phyloP scores from a whole-genome alignment of 345 rosid genomes.

The Eucalyptus globulus region DNA sequence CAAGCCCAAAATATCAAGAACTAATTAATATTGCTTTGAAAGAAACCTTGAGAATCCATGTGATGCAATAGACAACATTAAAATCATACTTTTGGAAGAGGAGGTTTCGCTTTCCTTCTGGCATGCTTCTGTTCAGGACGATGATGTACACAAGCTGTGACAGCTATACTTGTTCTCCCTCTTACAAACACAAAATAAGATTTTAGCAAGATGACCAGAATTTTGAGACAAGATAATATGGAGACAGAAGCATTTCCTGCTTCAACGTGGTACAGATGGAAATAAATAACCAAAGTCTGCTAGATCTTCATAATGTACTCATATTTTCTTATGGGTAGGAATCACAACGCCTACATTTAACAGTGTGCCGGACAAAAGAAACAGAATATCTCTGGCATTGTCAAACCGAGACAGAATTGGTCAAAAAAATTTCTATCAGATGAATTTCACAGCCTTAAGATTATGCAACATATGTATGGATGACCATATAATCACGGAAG shows the following conservation, averaged over 20 bases:
- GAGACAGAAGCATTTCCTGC: background rate
- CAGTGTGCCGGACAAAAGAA: background rate
- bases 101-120: slow-evolving; percentile 49
- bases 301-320: background rate
- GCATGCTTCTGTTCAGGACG: slow-evolving; percentile 38
- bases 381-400: background rate
- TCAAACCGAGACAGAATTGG: background rate
- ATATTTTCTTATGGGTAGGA: background rate
- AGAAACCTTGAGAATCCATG: background rate
- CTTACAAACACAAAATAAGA: slow-evolving; percentile 23
- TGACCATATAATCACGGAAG: background rate
- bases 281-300: background rate
- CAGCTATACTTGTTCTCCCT: slow-evolving; percentile 90
- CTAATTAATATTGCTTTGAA: background rate
- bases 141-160: slow-evolving; percentile 31
- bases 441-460: background rate
- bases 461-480: background rate
- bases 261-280: background rate
- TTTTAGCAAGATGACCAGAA: background rate
- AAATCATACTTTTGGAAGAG: slow-evolving; percentile 49
- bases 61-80: background rate
- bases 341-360: background rate
- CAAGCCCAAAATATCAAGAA: background rate
- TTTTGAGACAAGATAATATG: background rate
- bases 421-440: accelerated